phyloP scores from a whole-genome alignment of 345 rosid species.

The Linum usitatissimum region DNA sequence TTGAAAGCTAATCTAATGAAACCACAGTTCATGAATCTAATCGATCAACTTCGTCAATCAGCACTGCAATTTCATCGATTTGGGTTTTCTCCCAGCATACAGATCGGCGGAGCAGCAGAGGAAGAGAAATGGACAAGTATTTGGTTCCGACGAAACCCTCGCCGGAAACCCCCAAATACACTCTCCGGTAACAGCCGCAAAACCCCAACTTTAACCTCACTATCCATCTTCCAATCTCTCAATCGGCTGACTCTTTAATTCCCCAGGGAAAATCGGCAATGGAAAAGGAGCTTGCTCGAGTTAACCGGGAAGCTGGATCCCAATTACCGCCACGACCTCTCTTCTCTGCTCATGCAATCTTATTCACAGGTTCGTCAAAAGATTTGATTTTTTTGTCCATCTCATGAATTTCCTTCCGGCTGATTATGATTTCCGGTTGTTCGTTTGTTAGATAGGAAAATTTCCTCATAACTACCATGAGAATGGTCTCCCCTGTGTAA shows the following conservation, averaged over 20 bases:
- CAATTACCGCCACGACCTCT: conserved; percentile 40
- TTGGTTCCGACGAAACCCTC: conserved; percentile 23
- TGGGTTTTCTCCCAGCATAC: too few species aligned
- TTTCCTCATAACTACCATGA: conserved; percentile 55
- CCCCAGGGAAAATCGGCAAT: conserved; percentile 20
- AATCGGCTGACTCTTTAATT: not conserved
- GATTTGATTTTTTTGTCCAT: too few species aligned
- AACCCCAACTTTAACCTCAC: not conserved
- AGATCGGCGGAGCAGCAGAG: too few species aligned
- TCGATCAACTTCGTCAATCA: too few species aligned
- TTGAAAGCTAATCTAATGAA: too few species aligned
- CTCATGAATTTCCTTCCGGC: not conserved
- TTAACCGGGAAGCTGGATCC: conserved; percentile 47
- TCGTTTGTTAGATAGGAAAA: conserved; percentile 41
- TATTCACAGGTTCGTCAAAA: conserved; percentile 42
- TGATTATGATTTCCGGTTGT: not conserved
- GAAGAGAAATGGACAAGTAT: conserved; percentile 33
- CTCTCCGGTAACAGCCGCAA: conserved; percentile 17
- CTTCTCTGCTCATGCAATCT: conserved; percentile 47
- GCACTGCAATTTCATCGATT: too few species aligned
- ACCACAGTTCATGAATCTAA: too few species aligned
- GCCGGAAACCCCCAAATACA: conserved; percentile 24
- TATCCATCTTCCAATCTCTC: not conserved
- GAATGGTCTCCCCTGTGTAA: conserved; percentile 39
- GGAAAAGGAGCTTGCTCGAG: conserved; percentile 55